A percentile compares a stretch with the other conserved stretches of the same genome.
Conservation (phyloP, 768 basidiomycete species). For the Mycena capillaripes region DNA sequence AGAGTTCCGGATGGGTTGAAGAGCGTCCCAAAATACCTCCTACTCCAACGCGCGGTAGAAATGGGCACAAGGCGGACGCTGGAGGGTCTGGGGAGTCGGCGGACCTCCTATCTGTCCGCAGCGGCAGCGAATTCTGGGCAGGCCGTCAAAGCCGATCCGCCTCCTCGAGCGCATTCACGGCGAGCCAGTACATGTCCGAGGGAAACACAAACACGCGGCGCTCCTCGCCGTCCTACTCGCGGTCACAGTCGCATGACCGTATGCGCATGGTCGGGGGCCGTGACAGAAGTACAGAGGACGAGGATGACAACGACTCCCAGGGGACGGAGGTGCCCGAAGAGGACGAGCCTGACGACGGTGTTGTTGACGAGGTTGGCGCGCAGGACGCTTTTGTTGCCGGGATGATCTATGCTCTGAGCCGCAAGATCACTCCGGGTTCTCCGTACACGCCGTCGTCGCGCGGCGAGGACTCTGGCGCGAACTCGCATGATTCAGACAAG, state of each 20-base stretch:
- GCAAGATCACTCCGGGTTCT: slow-evolving; percentile 77
- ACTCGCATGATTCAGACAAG: slow-evolving; percentile 53
- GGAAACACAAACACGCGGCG: slow-evolving; percentile 45
- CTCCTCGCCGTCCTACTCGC: slow-evolving; percentile 41
- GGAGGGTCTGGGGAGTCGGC: slow-evolving; percentile 41
- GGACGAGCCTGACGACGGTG: slow-evolving; percentile 55
- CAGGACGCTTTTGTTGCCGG: slow-evolving; percentile 90
- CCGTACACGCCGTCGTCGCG: slow-evolving; percentile 78
- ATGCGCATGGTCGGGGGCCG: slow-evolving; percentile 34
- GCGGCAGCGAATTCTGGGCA: slow-evolving; percentile 86
- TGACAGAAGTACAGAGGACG: slow-evolving; percentile 52
- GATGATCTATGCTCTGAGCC: slow-evolving; percentile 87
- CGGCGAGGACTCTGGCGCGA: slow-evolving; percentile 51
- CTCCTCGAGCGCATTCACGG: slow-evolving; percentile 70
- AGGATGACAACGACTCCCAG: slow-evolving; percentile 72
- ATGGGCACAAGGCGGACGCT: slow-evolving; percentile 30
- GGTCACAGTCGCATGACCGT: slow-evolving; percentile 33
- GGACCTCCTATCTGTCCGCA: slow-evolving; percentile 64
- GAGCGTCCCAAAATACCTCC: slow-evolving; percentile 48
- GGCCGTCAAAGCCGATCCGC: slow-evolving; percentile 67
- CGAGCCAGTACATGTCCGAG: slow-evolving; percentile 44
- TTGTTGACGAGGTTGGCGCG: slow-evolving; percentile 81
- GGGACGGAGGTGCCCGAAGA: slow-evolving; percentile 66
- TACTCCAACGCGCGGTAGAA: slow-evolving; percentile 38
- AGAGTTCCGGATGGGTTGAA: slow-evolving; percentile 86